phyloP scores from a whole-genome alignment of 2,329 filamentous ascomycete genomes.

The Claviceps sp. region DNA sequence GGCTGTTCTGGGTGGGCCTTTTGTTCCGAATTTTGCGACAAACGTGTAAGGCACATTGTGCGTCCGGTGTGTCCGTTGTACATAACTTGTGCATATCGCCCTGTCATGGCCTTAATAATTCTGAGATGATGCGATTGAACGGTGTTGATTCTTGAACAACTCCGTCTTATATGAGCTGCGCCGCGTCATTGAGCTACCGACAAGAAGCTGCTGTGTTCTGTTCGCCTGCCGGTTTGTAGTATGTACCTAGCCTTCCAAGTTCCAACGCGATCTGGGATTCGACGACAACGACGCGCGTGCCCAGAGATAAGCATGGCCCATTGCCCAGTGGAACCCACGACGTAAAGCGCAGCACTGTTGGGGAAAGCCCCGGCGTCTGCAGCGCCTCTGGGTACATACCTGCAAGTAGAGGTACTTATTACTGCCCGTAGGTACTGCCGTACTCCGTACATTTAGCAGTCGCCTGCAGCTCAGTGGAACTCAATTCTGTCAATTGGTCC shows the following conservation, averaged over 20 bases:
- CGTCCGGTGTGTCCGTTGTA: too few relatives aligned
- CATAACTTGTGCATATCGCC: too few relatives aligned
- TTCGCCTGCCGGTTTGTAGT: neutral
- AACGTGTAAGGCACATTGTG: too few relatives aligned
- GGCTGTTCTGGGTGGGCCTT: neutral
- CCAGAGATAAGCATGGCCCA: neutral
- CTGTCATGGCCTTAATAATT: too few relatives aligned
- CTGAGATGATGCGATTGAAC: too few relatives aligned
- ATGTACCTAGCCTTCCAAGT: neutral
- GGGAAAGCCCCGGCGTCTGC: neutral
- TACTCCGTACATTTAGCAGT: too few relatives aligned
- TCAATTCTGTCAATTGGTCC: too few relatives aligned
- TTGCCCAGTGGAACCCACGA: slow-evolving; percentile 2
- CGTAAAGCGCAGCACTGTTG: slow-evolving; percentile 5
- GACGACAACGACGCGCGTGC: neutral
- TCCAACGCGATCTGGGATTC: neutral
- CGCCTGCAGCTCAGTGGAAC: too few relatives aligned
- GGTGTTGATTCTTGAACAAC: neutral
- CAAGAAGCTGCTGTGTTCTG: neutral
- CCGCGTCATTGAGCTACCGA: neutral
- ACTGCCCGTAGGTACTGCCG: too few relatives aligned
- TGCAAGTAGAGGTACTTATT: too few relatives aligned
- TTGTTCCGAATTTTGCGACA: too few relatives aligned
- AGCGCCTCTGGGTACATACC: too few relatives aligned
- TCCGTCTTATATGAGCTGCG: neutral